These are phyloP conservation scores for Sporothrix pallida DNA, from an alignment of 2,329 filamentous ascomycete species.

Conservation along the genomic window DNA sequence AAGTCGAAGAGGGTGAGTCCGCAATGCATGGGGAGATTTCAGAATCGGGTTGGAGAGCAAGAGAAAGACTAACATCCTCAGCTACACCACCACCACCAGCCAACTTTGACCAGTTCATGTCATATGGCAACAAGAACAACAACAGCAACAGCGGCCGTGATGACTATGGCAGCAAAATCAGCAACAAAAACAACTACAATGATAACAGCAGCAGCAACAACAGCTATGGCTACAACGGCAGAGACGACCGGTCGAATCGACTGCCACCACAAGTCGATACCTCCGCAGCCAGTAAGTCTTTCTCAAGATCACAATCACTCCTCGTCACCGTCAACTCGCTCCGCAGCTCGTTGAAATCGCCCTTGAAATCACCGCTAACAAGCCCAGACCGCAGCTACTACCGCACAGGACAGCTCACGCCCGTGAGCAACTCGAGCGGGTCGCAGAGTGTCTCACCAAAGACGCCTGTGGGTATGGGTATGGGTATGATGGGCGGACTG, in stretches of 20 bases:
- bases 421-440: constrained; percentile 64
- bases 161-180: constrained; percentile 45
- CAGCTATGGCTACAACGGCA: constrained; percentile 23
- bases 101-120: constrained; percentile 47
- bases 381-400: constrained; percentile 59
- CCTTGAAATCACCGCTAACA: constrained; percentile 43
- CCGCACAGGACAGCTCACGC: constrained; percentile 65
- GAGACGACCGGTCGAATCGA: constrained; percentile 51
- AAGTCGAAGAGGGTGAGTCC: constrained; percentile 51
- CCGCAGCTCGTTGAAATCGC: background rate
- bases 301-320: no score
- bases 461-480: constrained; percentile 53
- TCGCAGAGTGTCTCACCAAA: constrained; percentile 69
- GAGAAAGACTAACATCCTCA: background rate
- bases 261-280: constrained; percentile 63
- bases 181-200: constrained; percentile 42
- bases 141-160: constrained; percentile 41
- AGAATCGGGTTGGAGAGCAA: background rate
- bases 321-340: constrained; percentile 13
- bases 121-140: constrained; percentile 45
- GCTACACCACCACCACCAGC: constrained; percentile 29
- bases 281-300: constrained; percentile 60
- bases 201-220: background rate
- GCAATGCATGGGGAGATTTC: no score
- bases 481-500: constrained; percentile 36